Evolutionary conservation across 169 alveolate species (phyloP).

Genomic region (Eimeria brunetti): DNA sequence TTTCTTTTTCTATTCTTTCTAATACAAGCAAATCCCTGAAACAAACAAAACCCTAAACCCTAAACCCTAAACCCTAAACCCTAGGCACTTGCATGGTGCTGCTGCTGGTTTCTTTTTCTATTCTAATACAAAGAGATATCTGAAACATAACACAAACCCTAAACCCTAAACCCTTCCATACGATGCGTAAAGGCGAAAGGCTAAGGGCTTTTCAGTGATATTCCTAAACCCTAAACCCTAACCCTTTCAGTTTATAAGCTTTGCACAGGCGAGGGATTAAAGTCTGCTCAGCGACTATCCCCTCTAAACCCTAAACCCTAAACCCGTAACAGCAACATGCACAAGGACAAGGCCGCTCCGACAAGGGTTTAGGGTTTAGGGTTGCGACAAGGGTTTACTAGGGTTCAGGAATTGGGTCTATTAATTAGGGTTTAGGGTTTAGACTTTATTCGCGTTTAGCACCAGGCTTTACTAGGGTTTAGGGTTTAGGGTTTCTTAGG

Average conservation of each 20-base stretch:
- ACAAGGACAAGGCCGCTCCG: background rate
- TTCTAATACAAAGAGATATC: background rate
- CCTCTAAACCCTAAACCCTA: too few relatives aligned
- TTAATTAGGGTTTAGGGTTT: slow-evolving; percentile 26
- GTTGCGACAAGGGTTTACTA: background rate
- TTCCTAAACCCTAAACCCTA: background rate
- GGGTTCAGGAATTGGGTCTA: background rate
- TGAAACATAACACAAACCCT: background rate
- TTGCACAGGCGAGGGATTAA: too few relatives aligned
- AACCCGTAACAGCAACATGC: background rate
- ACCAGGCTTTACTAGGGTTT: too few relatives aligned
- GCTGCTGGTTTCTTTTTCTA: too few relatives aligned
- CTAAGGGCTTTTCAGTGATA: too few relatives aligned
- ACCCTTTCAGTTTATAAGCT: too few relatives aligned
- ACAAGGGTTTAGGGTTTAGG: background rate
- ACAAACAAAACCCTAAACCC: slow-evolving; percentile 67
- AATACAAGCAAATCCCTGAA: background rate
- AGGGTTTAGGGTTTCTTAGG: slow-evolving; percentile 14
- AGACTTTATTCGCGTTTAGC: too few relatives aligned
- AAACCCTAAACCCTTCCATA: slow-evolving; percentile 17
- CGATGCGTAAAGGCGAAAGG: too few relatives aligned
- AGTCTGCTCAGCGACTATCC: too few relatives aligned
- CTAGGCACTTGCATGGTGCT: slow-evolving; percentile 40
- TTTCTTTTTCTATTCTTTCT: too few relatives aligned
- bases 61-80: slow-evolving; percentile 46